Conservation (phyloP, 1,139 yeast species). For the Trichomonascaceae sp. region DNA sequence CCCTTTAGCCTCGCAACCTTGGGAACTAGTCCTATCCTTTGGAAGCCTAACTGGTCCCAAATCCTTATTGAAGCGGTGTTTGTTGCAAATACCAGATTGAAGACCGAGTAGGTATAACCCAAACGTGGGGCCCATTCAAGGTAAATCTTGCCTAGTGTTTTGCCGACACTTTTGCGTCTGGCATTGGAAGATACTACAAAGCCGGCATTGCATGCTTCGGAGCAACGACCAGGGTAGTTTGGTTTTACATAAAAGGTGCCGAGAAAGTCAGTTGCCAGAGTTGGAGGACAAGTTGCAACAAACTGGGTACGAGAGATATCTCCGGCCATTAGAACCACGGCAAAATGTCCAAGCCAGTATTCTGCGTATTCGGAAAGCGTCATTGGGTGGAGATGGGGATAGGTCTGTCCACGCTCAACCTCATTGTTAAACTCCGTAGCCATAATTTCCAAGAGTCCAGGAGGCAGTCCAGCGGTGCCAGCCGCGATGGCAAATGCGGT, state of each 20-base stretch:
- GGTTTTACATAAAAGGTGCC: conserved; percentile 80
- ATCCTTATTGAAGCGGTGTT: conserved; percentile 72
- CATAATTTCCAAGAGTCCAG: conserved; percentile 62
- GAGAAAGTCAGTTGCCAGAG: conserved; percentile 33
- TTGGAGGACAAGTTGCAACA: too few species aligned
- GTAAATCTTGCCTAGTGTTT: conserved; percentile 69
- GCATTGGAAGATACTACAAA: conserved; percentile 86
- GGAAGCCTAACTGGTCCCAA: conserved; percentile 69
- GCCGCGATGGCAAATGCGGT: conserved; percentile 77
- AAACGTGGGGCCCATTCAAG: conserved; percentile 83
- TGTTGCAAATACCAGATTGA: conserved; percentile 80
- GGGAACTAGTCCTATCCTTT: conserved; percentile 62
- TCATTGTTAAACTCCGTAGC: conserved; percentile 93
- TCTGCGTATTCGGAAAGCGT: conserved; percentile 59
- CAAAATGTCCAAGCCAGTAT: conserved; percentile 81
- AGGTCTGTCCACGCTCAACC: conserved; percentile 76
- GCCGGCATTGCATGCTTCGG: conserved; percentile 86
- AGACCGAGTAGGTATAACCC: conserved; percentile 74
- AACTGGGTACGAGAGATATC: too few species aligned
- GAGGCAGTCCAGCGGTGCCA: conserved; percentile 51
- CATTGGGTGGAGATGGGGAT: conserved; percentile 69
- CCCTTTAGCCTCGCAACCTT: conserved; percentile 83
- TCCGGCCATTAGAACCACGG: conserved; percentile 69
- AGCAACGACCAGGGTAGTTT: conserved; percentile 82
- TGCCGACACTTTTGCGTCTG: conserved; percentile 87